A percentile compares a stretch with the other conserved stretches of the same genome.
These are phyloP conservation scores for Colletotrichum orbiculare DNA, from an alignment of 2,329 filamentous ascomycete genomes.

Conservation along the genomic window DNA sequence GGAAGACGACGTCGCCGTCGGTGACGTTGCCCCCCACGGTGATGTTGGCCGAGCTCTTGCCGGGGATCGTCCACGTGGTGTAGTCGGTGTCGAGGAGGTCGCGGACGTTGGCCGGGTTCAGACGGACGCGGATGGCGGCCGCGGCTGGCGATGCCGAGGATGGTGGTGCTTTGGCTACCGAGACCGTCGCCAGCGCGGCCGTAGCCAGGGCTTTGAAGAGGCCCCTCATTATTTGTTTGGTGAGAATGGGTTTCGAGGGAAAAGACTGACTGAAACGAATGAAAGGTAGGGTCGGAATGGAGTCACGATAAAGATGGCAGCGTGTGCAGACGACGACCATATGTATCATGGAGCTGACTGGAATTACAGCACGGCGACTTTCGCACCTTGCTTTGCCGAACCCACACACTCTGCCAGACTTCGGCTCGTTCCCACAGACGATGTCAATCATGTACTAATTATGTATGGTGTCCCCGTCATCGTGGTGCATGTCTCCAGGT, in stretches of 20 bases:
- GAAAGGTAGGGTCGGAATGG: background rate
- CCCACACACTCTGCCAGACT: too few species aligned
- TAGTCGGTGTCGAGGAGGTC: conserved; percentile 33
- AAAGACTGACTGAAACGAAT: conserved; percentile 12
- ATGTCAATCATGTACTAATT: too few species aligned
- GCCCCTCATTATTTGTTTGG: conserved; percentile 18
- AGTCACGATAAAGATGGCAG: background rate
- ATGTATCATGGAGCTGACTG: background rate
- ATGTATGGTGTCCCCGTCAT: too few species aligned
- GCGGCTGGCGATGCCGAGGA: conserved; percentile 3
- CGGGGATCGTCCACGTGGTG: conserved; percentile 35
- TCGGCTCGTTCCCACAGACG: too few species aligned
- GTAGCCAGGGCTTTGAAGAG: conserved; percentile 14
- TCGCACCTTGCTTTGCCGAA: too few species aligned
- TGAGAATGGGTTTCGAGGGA: background rate
- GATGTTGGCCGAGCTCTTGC: conserved; percentile 14
- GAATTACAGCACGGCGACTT: background rate
- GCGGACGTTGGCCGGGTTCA: conserved; percentile 36
- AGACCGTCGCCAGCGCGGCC: conserved; percentile 13
- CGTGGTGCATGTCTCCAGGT: too few species aligned
- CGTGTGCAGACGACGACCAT: background rate
- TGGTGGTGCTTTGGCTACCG: conserved; percentile 4
- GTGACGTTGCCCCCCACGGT: conserved; percentile 25
- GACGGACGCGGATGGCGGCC: conserved; percentile 31
- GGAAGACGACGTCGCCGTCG: conserved; percentile 17